Conservation (phyloP, 2,329 filamentous ascomycete genomes). For the Alternaria rosae region DNA sequence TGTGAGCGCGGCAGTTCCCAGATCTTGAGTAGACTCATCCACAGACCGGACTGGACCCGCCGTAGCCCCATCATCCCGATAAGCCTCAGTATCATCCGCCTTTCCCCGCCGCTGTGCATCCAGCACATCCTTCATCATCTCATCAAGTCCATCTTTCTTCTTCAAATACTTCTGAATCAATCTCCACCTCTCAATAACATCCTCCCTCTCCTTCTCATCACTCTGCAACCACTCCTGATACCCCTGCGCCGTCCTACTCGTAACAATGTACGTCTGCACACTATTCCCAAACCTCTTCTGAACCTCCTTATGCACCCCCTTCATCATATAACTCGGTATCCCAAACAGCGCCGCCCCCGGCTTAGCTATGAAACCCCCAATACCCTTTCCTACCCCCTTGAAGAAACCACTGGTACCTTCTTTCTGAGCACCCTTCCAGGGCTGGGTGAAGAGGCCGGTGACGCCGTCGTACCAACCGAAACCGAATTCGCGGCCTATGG, state of each 20-base stretch:
- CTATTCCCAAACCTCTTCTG: slow-evolving; percentile 19
- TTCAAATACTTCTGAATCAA: slow-evolving; percentile 18
- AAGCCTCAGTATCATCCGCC: not conserved
- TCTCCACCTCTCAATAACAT: slow-evolving; percentile 24
- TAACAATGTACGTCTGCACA: slow-evolving; percentile 21
- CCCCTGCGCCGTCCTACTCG: slow-evolving; percentile 25
- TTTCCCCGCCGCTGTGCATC: not conserved
- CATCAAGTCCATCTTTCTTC: slow-evolving; percentile 7
- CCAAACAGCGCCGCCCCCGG: slow-evolving; percentile 25
- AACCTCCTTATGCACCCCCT: slow-evolving; percentile 27
- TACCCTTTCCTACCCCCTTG: slow-evolving; percentile 35
- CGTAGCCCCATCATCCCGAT: not conserved
- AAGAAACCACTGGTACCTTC: slow-evolving; percentile 31
- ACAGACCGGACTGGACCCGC: not conserved
- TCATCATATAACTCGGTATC: slow-evolving; percentile 25
- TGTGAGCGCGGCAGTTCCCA: not conserved
- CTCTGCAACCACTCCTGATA: slow-evolving; percentile 29
- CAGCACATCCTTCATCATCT: slow-evolving; percentile 30
- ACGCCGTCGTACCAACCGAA: slow-evolving; percentile 34
- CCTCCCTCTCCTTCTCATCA: slow-evolving; percentile 21
- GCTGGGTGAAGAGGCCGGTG: slow-evolving; percentile 30
- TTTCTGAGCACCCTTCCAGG: slow-evolving; percentile 27
- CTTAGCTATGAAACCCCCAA: slow-evolving; percentile 35
- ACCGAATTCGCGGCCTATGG: slow-evolving; percentile 32
- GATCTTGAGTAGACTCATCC: not conserved